Evolutionary conservation across 2,329 filamentous ascomycete species (phyloP), one percentile per base, ranked within the genome.

Genomic region (Botrytis elliptica): DNA sequence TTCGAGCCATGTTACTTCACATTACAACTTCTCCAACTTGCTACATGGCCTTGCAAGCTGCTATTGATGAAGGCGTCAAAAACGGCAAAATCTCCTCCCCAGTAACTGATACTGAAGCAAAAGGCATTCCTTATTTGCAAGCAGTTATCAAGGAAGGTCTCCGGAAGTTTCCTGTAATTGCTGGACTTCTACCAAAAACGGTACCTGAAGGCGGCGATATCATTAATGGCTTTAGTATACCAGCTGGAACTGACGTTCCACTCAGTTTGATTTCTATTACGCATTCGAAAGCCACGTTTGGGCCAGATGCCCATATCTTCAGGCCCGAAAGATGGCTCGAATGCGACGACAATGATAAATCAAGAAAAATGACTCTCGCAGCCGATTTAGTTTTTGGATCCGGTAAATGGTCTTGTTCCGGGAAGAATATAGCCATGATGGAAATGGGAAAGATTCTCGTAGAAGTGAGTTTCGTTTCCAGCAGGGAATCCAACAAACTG

Each of bases 241-340:
- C 75, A 4, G 68, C 38, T 42, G 68, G 40, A n/a, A 70, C 29
- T 0, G 25, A 70, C 1, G 36, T 70, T 38, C 44, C n/a, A 7
- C 29, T 62, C 4, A 62, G n/a, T 36, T 18, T 5, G 4, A 60
- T 44, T 36, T 22, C 55, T 22, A 46, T 20, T 12, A n/a, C 42
- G 25, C 55, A 38, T 62, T 25, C n/a, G 2, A 33, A 59, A 36
- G 20, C 7, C 5, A 55, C 36, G 7, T 85, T 79, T 77, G 83
- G 83, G 9, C 10, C 69, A 0, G 83, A 85, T 33, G 78, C 83
- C 7, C 77, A 82, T 42, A 71, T 82, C 0, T 88, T 85, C 75
- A 80, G 83, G 33, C 86, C 86, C 0, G 86, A 85, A 69, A 82
- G 87, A 52, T 88, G 86, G 85, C 76, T 88, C 4, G 80, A 84